Evolutionary conservation across 2,329 filamentous ascomycete genomes (phyloP).

Genomic region (Claviceps cyperi): DNA sequence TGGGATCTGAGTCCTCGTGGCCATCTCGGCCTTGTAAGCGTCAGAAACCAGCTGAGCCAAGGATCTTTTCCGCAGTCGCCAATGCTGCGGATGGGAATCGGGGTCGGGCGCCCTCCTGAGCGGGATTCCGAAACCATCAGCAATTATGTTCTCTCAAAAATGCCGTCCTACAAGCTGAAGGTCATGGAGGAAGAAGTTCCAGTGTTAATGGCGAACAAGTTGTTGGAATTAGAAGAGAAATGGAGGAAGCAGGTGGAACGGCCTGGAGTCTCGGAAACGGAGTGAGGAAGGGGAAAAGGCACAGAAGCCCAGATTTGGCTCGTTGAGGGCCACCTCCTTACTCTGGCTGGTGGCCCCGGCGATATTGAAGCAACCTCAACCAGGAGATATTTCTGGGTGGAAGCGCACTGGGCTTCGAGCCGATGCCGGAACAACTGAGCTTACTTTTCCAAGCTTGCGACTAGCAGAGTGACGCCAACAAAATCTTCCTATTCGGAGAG

Average conservation of each 20-base stretch:
- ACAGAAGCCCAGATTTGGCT: background rate
- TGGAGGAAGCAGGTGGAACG: no score
- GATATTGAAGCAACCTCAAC: background rate
- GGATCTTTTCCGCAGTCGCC: conserved; percentile 24
- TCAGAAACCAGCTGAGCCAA: conserved; percentile 34
- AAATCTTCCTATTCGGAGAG: no score
- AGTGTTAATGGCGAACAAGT: conserved; percentile 33
- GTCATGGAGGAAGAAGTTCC: conserved; percentile 38
- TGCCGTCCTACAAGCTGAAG: conserved; percentile 37
- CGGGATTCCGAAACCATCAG: conserved; percentile 55
- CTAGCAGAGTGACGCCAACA: no score
- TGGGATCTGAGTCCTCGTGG: conserved; percentile 52
- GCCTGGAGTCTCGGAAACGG: conserved; percentile 21
- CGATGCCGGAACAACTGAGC: background rate
- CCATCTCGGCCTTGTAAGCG: conserved; percentile 62
- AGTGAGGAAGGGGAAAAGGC: conserved; percentile 17
- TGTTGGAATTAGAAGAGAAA: conserved; percentile 20
- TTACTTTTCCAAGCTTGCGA: background rate
- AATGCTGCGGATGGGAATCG: conserved; percentile 56
- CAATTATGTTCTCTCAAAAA: conserved; percentile 60
- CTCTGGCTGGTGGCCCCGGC: background rate
- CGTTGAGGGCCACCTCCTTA: background rate
- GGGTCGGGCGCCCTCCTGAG: conserved; percentile 69
- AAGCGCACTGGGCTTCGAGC: background rate
- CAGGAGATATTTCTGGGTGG: background rate